Percentiles rank a stretch among this genome's conserved stretches.
Evolutionary conservation across 2,329 filamentous ascomycete genomes (phyloP).

Genomic region (Penicillium sp.): DNA sequence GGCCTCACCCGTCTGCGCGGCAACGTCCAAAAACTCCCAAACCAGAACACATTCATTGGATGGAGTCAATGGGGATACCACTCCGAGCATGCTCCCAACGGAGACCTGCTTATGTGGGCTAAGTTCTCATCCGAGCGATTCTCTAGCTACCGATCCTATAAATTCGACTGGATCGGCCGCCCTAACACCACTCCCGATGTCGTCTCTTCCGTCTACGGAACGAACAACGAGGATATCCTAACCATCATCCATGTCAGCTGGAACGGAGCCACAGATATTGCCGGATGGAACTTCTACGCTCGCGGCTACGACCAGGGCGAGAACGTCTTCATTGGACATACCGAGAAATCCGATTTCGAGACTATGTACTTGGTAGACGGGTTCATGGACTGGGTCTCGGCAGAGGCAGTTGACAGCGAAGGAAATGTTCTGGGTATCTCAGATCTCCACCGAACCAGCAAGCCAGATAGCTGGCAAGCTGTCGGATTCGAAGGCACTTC

Average conservation of each 20-base stretch:
- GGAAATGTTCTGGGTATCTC: conserved; percentile 26
- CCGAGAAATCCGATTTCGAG: conserved; percentile 38
- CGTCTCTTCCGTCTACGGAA: conserved; percentile 27
- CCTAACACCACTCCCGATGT: conserved; percentile 28
- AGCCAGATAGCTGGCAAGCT: conserved; percentile 25
- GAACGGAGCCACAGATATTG: conserved; percentile 40
- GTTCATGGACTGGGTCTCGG: conserved; percentile 33
- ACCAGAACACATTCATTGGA: conserved; percentile 32
- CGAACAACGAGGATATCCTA: conserved; percentile 12
- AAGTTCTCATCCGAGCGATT: conserved; percentile 30
- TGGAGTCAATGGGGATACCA: conserved; percentile 35
- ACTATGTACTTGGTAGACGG: conserved; percentile 34
- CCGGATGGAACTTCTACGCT: conserved; percentile 32
- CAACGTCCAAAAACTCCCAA: conserved; percentile 32
- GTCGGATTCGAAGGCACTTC: conserved; percentile 20
- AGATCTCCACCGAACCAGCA: conserved; percentile 16
- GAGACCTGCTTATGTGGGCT: conserved; percentile 30
- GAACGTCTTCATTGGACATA: conserved; percentile 26
- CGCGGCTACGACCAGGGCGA: conserved; percentile 24
- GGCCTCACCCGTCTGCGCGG: conserved; percentile 31
- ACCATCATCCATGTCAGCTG: conserved; percentile 33
- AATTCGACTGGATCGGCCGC: conserved; percentile 33
- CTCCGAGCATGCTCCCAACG: conserved; percentile 29
- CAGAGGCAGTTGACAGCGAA: conserved; percentile 29
- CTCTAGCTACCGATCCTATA: conserved; percentile 41